Conservation (phyloP, 345 rosid species). For the Turnera subulata region DNA sequence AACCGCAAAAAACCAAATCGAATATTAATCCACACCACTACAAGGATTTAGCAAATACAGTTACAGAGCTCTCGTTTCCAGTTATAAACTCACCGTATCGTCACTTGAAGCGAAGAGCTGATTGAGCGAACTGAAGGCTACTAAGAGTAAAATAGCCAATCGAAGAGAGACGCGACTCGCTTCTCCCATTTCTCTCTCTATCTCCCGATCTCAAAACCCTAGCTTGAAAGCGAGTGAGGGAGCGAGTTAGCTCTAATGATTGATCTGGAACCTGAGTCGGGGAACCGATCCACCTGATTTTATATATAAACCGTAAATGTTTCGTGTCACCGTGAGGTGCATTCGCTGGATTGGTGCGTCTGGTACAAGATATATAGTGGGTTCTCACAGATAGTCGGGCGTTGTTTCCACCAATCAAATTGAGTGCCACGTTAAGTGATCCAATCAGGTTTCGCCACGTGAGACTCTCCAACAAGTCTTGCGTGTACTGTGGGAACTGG, state of each 20-base stretch:
- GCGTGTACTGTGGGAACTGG: neutral
- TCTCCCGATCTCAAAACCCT: slow-evolving; percentile 13
- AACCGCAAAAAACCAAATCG: neutral
- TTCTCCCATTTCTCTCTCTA: slow-evolving; percentile 30
- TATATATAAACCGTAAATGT: no score
- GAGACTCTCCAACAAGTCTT: neutral
- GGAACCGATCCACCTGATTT: no score
- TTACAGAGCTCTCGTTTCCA: neutral
- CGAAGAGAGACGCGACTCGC: slow-evolving; percentile 27
- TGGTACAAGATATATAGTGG: no score
- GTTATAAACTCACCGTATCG: slow-evolving; percentile 44
- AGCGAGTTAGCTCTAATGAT: neutral
- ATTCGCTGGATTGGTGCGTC: no score
- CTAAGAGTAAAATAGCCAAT: slow-evolving; percentile 37
- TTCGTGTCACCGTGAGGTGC: no score
- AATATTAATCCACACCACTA: neutral
- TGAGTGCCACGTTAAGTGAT: slow-evolving; percentile 18
- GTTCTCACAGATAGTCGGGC: neutral
- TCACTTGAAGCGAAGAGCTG: slow-evolving; percentile 50
- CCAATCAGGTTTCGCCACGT: slow-evolving; percentile 31
- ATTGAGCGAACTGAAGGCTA: slow-evolving; percentile 43
- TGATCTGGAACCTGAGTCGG: slow-evolving; percentile 1
- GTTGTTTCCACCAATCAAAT: slow-evolving; percentile 34
- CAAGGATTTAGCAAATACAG: neutral
- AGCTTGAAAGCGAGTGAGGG: no score